A percentile compares a stretch with the other conserved stretches of the same genome.
These are phyloP conservation scores for Pulveroboletus sp. DNA, from an alignment of 768 basidiomycete genomes.

Conservation along the genomic window DNA sequence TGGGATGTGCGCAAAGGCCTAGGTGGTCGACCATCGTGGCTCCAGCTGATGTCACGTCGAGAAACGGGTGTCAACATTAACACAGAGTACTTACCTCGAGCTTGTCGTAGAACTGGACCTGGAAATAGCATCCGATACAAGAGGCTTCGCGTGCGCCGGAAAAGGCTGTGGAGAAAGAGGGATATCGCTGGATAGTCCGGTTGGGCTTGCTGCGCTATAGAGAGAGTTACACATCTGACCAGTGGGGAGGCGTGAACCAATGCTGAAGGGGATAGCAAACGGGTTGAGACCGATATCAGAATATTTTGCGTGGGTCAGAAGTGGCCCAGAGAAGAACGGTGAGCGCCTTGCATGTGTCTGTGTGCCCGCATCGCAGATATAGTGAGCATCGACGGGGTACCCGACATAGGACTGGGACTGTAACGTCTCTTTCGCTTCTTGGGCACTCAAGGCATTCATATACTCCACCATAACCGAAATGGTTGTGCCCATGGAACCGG, in stretches of 20 bases:
- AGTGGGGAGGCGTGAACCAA: conserved; percentile 11
- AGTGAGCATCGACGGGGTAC: conserved; percentile 38
- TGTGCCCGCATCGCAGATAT: conserved; percentile 25
- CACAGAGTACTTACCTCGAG: conserved; percentile 25
- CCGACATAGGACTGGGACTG: conserved; percentile 62
- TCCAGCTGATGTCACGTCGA: conserved; percentile 26
- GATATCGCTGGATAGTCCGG: conserved; percentile 20
- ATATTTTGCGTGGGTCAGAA: conserved; percentile 11
- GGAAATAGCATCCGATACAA: conserved; percentile 25
- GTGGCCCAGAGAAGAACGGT: conserved; percentile 11
- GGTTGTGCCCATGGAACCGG: conserved; percentile 35
- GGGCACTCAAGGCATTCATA: conserved; percentile 47
- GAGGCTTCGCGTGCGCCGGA: conserved; percentile 12
- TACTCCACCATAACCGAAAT: conserved; percentile 68
- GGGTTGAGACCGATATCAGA: conserved; percentile 30
- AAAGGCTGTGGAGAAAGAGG: conserved; percentile 26
- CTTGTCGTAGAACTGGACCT: conserved; percentile 34
- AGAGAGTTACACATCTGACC: conserved; percentile 5
- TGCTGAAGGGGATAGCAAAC: conserved; percentile 31
- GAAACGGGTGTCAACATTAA: not conserved
- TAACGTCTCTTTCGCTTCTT: conserved; percentile 62
- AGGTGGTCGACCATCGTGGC: conserved; percentile 22
- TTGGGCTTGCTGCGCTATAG: conserved; percentile 4
- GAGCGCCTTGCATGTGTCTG: conserved; percentile 1
- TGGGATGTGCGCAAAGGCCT: conserved; percentile 13